Evolutionary conservation across 345 rosid genomes (phyloP).

Genomic region (Corchorus olitorius): DNA sequence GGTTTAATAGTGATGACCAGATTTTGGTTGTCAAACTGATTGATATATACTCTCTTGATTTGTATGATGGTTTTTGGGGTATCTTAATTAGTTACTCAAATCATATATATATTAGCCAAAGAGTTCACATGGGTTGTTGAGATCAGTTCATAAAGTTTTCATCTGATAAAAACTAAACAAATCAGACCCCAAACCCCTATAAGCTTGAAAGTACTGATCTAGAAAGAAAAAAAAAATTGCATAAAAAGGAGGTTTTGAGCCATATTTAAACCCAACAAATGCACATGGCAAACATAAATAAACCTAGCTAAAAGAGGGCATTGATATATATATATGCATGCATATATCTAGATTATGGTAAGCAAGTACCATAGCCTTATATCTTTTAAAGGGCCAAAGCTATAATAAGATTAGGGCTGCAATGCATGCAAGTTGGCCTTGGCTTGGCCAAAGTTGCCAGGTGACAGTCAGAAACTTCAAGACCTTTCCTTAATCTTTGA

Average conservation of each 20-base stretch:
- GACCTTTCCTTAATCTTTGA: not conserved
- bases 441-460: not conserved
- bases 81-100: not conserved
- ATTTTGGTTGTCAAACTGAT: not conserved
- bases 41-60: not conserved
- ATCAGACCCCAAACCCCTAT: not conserved
- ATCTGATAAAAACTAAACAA: not conserved
- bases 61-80: not conserved
- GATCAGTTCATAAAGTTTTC: not conserved
- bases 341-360: slow-evolving; percentile 4
- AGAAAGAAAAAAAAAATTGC: not conserved
- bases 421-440: slow-evolving; percentile 9
- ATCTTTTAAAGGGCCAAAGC: not conserved
- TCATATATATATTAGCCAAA: not conserved
- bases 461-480: slow-evolving; percentile 11
- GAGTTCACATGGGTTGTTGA: not conserved
- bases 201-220: not conserved
- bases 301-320: slow-evolving; percentile 3
- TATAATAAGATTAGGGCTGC: not conserved
- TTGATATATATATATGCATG: not conserved
- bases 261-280: not conserved
- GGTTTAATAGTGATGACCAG: not conserved
- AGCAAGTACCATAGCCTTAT: not conserved
- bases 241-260: not conserved
- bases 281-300: slow-evolving; percentile 9